phyloP scores from a whole-genome alignment of 169 alveolate genomes.

The Plasmodium coatneyi region DNA sequence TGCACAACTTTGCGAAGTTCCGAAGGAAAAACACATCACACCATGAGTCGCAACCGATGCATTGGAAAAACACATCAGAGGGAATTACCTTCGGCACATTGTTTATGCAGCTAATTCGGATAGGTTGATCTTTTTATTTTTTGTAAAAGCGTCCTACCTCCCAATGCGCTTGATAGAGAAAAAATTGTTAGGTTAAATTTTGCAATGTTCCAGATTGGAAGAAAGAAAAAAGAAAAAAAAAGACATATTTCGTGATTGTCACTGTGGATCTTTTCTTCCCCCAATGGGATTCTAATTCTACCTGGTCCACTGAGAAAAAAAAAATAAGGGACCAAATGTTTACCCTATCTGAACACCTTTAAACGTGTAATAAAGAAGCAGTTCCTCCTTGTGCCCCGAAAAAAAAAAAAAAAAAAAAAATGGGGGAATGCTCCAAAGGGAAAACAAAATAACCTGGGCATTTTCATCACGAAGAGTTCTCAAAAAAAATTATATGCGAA shows the following conservation, averaged over 20 bases:
- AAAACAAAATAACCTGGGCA: neutral
- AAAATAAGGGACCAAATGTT: neutral
- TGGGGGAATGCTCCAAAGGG: neutral
- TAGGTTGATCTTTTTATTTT: too few relatives aligned
- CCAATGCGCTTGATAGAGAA: neutral
- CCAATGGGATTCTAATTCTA: neutral
- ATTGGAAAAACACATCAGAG: neutral
- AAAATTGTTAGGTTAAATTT: too few relatives aligned
- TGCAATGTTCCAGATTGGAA: neutral
- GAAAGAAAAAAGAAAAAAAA: neutral
- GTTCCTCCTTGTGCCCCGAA: neutral
- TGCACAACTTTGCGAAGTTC: neutral
- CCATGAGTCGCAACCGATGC: neutral
- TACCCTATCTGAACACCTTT: neutral
- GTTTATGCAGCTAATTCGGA: neutral
- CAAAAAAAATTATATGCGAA: neutral
- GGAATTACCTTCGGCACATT: neutral
- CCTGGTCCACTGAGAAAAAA: neutral
- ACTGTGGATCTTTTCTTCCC: neutral
- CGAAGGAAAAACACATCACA: neutral
- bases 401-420: neutral
- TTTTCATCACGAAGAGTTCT: neutral
- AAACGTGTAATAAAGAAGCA: neutral
- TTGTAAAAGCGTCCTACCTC: neutral
- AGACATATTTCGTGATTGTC: neutral